Evolutionary conservation across 176 grass and related monocot genomes (phyloP), one percentile per base, ranked within the genome.

Genomic region (Juncus effusus): DNA sequence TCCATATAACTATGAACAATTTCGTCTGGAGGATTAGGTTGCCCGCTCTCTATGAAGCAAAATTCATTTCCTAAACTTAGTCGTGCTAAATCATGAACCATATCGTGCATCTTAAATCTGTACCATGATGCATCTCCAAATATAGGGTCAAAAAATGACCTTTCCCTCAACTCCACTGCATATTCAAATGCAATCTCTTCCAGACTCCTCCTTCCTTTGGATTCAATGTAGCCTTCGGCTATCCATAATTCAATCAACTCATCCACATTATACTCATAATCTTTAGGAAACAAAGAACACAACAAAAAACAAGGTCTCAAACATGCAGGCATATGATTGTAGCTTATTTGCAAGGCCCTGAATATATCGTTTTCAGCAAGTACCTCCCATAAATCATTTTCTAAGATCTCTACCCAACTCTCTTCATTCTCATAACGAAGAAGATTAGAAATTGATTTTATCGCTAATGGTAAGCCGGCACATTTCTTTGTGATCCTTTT

Each of bases 371-470:
- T 53, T 8, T 53, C 45, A 37, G 10, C 16, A 53, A 69, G 7
- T 5, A 4, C 15, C 61, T 74, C 39, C 64, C 76, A 16, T 57
- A 77, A 61, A 42, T 81, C 54, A 53, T 63, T 81, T 38, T 76
- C 4, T 35, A 63, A 15, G 8, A 81, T 62, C 19, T 59, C 59
- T 58, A 59, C 45, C 67, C 84, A 73, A 64, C 62, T 40, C 54
- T 78, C 7, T 63, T 70, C 73, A 52, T 76, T 67, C 66, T 60
- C 62, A 72, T 81, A 73, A 67, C 77, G 63, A 40, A 86, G 63
- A 69, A 70, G 77, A 40, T 74, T 67, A 41, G 3, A 78, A 38
- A 81, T 77, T 73, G 74, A 85, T 38, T 85, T 77, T 6, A 69
- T 64, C 61, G 74, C 72, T 61, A 81, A 62, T 12, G 83, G 83